Percentiles rank a stretch among this genome's conserved stretches.
Evolutionary conservation across 164 flowering plant species (phyloP).

Genomic region (Vitis vinifera): ASM3070453v1 NC_081819.1:16217501-16218000

Average conservation of each 20-base stretch:
- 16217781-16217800: neutral
- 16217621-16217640: too few relatives aligned
- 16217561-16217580: too few relatives aligned
- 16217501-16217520: too few relatives aligned
- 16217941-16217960: too few relatives aligned
- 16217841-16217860: constrained; percentile 53
- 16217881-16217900: too few relatives aligned
- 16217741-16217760: neutral
- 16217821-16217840: constrained; percentile 38
- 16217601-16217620: too few relatives aligned
- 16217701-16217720: neutral
- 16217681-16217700: neutral
- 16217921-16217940: neutral
- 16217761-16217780: neutral
- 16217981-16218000: too few relatives aligned
- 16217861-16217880: constrained; percentile 31
- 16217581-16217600: too few relatives aligned
- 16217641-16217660: neutral
- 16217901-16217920: neutral
- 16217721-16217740: neutral
- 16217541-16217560: too few relatives aligned
- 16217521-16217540: too few relatives aligned
- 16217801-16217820: constrained; percentile 39
- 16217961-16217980: too few relatives aligned
- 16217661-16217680: neutral